phyloP scores from a whole-genome alignment of 441 rosid species.

The Jatropha podagrica region DNA sequence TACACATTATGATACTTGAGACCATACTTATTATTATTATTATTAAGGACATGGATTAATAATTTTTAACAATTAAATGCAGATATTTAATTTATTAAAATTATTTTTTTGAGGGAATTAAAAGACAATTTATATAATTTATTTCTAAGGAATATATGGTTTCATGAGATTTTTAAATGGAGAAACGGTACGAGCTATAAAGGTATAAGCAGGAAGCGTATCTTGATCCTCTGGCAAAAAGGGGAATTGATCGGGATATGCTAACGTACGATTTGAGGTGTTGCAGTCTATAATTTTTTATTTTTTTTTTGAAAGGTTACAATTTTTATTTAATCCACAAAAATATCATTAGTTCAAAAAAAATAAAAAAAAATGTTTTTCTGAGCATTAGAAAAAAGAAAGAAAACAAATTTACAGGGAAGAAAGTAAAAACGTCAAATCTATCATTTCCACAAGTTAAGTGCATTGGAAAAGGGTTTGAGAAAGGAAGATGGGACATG shows the following conservation, averaged over 20 bases:
- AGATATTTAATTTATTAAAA: too few relatives aligned
- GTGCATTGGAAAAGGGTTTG: slow-evolving; percentile 11
- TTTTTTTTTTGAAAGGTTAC: background rate
- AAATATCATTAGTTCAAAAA: too few relatives aligned
- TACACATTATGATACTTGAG: background rate
- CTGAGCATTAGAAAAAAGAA: background rate
- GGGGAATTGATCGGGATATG: slow-evolving; percentile 13
- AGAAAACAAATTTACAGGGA: background rate
- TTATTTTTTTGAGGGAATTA: too few relatives aligned
- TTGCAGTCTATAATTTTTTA: background rate
- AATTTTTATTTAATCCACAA: background rate
- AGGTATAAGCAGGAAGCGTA: background rate
- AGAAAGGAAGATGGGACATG: background rate
- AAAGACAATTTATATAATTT: too few relatives aligned
- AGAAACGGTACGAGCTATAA: too few relatives aligned
- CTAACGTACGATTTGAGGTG: slow-evolving; percentile 3
- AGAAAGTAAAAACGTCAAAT: background rate
- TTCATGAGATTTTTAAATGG: too few relatives aligned
- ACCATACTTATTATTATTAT: background rate
- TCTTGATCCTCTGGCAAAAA: slow-evolving; percentile 4
- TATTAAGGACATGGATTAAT: too few relatives aligned
- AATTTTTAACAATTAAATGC: too few relatives aligned
- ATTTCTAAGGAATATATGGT: too few relatives aligned
- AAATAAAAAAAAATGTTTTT: too few relatives aligned
- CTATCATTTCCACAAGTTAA: background rate